Percentiles rank a stretch among this genome's conserved stretches.
Evolutionary conservation across 2,329 filamentous ascomycete genomes (phyloP).

Genomic region (Aspergillus tamarii): DNA sequence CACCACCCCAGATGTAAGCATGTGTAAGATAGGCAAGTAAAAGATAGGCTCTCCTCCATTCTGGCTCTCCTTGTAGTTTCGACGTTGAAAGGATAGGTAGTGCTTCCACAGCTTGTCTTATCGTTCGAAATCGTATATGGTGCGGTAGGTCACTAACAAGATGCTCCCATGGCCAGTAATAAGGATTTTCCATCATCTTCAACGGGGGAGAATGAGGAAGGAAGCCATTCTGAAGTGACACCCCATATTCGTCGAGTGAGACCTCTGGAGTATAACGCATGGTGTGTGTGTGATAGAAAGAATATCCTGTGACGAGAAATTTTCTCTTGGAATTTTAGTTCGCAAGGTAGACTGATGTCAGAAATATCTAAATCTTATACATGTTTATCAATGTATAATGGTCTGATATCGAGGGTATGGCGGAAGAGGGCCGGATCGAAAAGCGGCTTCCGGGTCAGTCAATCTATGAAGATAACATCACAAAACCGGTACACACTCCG

Average conservation of each 20-base stretch:
- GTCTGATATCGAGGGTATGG: not conserved
- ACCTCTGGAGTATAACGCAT: conserved; percentile 33
- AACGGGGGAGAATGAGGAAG: conserved; percentile 77
- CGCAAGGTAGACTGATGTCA: not conserved
- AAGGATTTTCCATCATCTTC: conserved; percentile 73
- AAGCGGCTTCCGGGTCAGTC: conserved; percentile 4
- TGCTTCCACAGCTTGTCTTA: conserved; percentile 73
- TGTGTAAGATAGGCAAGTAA: conserved; percentile 77
- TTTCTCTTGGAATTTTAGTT: not conserved
- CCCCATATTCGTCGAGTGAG: conserved; percentile 70
- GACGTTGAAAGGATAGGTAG: conserved; percentile 79
- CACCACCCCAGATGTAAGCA: conserved; percentile 82
- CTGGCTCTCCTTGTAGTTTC: conserved; percentile 73
- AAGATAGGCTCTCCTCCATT: conserved; percentile 85
- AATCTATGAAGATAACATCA: not conserved
- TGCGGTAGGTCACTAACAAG: conserved; percentile 76
- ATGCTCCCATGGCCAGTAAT: conserved; percentile 90
- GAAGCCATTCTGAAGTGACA: conserved; percentile 68
- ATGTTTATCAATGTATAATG: not conserved
- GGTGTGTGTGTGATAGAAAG: not conserved
- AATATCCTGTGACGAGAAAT: not conserved
- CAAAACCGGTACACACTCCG: not conserved
- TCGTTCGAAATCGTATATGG: conserved; percentile 73
- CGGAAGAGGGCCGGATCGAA: conserved; percentile 9
- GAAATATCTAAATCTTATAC: not conserved